Base-by-base conservation (phyloP, 345 rosid genomes). In the Cardiospermum halicacabum region DNA sequence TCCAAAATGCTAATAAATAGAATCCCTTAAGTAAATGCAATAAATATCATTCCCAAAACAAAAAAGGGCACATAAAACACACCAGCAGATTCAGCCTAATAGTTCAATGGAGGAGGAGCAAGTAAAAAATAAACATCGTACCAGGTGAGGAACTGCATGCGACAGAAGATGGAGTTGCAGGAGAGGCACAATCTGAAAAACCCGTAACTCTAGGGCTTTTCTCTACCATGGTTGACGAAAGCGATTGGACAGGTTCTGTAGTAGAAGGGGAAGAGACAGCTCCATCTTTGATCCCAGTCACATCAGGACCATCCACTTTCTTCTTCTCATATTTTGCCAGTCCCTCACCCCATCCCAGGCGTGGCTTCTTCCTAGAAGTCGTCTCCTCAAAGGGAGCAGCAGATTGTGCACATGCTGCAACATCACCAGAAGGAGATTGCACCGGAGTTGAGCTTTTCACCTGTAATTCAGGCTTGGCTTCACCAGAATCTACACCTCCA, bases 301-400 rank as follows among this genome's bases (percentile, higher is more conserved):
- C 75, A 40, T 84, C 88, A 53, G 85, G 86, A 9, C 67, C 81
- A 63, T 87, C 96, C 77, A 89, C 97, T 75, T 80, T 89, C 82
- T 87, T 89, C 68, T 85, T 91, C 78, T 95, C 99, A 69, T 83
- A 95, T 72, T 91, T 91, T 3, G 97, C 98, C 75, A 95, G 81
- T 28, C 99, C 99, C 69, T 95, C 96, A 37, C 99, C 99, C 98
- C 98, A 95, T 34, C 84, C 84, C 12, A 95, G 93, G 61, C 99
- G 94, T 27, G 90, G 89, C 69, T 95, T 95, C 81, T 95, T 95
- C 71, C 89, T 85, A 25, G 91, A 78, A 56, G 66, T 63, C 51
- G 67, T 81, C 69, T 85, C 98, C 53, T 86, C 97, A 28, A 72
- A 60, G 53, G 77, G 81, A 1, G 69, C 75, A 48, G 72, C 71